Evolutionary conservation across 257 asterid species (phyloP).

Genomic region (Solanum pinnatisectum): DNA sequence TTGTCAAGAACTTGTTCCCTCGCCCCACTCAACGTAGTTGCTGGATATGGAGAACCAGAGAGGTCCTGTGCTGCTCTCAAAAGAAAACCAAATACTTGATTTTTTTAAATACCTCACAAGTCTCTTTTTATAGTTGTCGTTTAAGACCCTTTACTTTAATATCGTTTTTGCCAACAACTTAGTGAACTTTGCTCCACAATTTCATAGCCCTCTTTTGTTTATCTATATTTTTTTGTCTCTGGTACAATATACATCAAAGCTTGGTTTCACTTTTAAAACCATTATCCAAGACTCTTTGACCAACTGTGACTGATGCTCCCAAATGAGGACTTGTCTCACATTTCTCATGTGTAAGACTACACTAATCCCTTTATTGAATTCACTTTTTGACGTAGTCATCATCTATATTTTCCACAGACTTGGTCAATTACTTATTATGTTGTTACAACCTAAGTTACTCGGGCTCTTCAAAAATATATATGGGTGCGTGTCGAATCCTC

Average conservation of each 20-base stretch:
- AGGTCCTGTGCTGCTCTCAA: not conserved
- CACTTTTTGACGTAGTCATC: not conserved
- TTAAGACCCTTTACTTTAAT: not conserved
- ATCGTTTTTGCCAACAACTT: not conserved
- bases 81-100: not conserved
- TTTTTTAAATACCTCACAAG: not conserved
- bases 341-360: not conserved
- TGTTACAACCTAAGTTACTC: not conserved
- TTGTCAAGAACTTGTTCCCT: not conserved
- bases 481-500: too few relatives aligned
- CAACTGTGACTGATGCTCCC: not conserved
- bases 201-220: not conserved
- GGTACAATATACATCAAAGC: not conserved
- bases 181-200: not conserved
- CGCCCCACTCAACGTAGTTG: not conserved
- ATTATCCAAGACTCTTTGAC: not conserved
- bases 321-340: not conserved
- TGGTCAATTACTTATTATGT: not conserved
- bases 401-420: not conserved
- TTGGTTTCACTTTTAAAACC: not conserved
- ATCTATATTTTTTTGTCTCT: not conserved
- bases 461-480: too few relatives aligned
- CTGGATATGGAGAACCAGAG: not conserved
- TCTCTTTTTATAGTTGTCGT: not conserved
- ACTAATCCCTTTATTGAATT: not conserved